phyloP scores from a whole-genome alignment of 2,329 filamentous ascomycete genomes.

The Paecilomyces sp. region DNA sequence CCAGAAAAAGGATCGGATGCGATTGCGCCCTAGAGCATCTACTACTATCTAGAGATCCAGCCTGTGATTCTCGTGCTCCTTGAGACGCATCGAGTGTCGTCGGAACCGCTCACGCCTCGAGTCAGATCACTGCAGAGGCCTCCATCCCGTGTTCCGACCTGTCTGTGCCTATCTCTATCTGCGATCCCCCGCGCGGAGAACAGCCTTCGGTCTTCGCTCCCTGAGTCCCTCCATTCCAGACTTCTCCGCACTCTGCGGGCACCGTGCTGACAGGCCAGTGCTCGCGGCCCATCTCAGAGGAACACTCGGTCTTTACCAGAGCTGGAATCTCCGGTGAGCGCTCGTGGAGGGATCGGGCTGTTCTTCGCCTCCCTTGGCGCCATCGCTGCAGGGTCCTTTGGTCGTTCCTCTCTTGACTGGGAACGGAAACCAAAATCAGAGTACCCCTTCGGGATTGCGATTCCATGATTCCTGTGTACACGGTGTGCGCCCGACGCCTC shows the following conservation, averaged over 20 bases:
- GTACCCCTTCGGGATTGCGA: neutral
- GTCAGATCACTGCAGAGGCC: neutral
- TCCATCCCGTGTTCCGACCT: neutral
- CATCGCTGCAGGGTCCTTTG: neutral
- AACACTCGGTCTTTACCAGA: neutral
- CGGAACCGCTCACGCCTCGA: neutral
- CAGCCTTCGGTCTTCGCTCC: neutral
- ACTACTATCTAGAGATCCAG: neutral
- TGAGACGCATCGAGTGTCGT: neutral
- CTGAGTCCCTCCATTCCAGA: neutral
- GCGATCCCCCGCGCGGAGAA: neutral
- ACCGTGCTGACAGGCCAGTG: neutral
- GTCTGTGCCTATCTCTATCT: neutral
- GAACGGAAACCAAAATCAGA: neutral
- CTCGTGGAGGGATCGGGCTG: neutral
- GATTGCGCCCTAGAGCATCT: neutral
- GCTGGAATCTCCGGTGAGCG: neutral
- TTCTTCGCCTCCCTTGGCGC: neutral
- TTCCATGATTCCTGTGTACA: neutral
- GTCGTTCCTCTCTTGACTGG: neutral
- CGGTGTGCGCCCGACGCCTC: neutral
- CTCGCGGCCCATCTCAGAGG: neutral
- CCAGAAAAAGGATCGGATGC: neutral
- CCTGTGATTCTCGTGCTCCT: neutral
- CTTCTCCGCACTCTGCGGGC: neutral